Evolutionary conservation across 179 eudicot species (phyloP).

Genomic region (Beta macrorhiza): DNA sequence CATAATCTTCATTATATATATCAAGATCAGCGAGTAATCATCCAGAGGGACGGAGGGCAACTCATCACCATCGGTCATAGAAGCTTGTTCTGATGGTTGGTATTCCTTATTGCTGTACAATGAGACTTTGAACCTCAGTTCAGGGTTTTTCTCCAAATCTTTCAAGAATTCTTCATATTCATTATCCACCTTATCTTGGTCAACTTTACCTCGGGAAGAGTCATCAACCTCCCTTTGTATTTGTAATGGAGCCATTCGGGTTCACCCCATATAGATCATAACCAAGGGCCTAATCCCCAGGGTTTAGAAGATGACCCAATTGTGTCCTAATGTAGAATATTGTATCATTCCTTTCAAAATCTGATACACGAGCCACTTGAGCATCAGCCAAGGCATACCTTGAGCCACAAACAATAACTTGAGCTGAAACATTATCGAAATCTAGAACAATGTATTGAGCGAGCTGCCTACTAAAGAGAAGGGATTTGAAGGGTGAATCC

Average conservation of each 20-base stretch:
- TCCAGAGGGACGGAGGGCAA: conserved; percentile 49
- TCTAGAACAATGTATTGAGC: conserved; percentile 60
- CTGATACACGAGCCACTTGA: conserved; percentile 61
- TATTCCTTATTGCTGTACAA: conserved; percentile 58
- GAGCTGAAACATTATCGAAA: conserved; percentile 40
- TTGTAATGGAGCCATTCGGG: conserved; percentile 51
- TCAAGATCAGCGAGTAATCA: conserved; percentile 60
- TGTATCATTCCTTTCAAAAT: conserved; percentile 55
- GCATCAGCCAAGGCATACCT: conserved; percentile 61
- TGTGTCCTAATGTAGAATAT: conserved; percentile 53
- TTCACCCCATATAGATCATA: conserved; percentile 60
- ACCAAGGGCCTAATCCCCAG: conserved; percentile 68
- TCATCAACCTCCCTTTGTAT: conserved; percentile 31
- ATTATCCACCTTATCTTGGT: conserved; percentile 42
- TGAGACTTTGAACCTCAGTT: conserved; percentile 58
- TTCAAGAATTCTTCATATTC: conserved; percentile 67
- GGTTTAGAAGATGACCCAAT: conserved; percentile 53
- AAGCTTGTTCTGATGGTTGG: conserved; percentile 54
- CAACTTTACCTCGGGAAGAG: conserved; percentile 30
- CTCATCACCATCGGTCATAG: conserved; percentile 53
- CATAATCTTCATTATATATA: conserved; percentile 34
- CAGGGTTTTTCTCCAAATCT: conserved; percentile 70
- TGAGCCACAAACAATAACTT: conserved; percentile 44
- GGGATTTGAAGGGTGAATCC: conserved; percentile 33
- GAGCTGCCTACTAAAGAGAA: conserved; percentile 57